Evolutionary conservation across 2,329 filamentous ascomycete species (phyloP).

Genomic region (Neospermospora avenae): DNA sequence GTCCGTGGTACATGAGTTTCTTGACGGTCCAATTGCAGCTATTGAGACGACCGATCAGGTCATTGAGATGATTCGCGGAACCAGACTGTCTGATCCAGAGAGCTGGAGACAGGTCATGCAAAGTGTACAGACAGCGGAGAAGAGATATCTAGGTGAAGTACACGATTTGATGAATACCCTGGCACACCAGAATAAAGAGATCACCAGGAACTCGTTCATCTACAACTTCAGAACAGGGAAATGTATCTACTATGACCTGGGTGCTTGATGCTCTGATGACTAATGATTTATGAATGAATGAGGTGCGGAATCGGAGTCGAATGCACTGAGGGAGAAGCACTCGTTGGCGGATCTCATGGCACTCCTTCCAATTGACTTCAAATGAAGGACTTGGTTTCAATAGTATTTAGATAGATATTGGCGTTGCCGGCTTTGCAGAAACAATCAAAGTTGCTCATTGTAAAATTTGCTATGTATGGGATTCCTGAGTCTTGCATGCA

Average conservation of each 20-base stretch:
- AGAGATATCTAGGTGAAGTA: constrained; percentile 78
- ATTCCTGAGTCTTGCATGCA: too few relatives aligned
- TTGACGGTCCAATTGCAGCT: constrained; percentile 77
- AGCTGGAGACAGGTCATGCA: constrained; percentile 83
- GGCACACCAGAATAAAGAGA: constrained; percentile 55
- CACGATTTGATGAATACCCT: constrained; percentile 69
- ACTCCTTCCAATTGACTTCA: too few relatives aligned
- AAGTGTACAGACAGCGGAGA: constrained; percentile 69
- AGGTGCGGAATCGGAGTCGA: not conserved
- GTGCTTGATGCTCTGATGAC: constrained; percentile 27
- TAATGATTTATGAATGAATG: not conserved
- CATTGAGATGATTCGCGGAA: constrained; percentile 71
- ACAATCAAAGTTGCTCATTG: too few relatives aligned
- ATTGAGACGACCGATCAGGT: constrained; percentile 85
- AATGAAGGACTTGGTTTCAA: too few relatives aligned
- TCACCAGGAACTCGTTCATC: constrained; percentile 72
- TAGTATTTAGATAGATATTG: too few relatives aligned
- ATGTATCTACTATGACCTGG: constrained; percentile 82
- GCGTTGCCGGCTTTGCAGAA: not conserved
- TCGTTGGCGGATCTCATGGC: too few relatives aligned
- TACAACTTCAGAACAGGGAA: constrained; percentile 87
- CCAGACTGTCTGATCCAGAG: constrained; percentile 74
- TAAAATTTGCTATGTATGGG: too few relatives aligned
- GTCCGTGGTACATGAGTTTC: constrained; percentile 65
- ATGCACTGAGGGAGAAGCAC: not conserved